Evolutionary conservation across 768 basidiomycete genomes (phyloP).

Genomic region (Dacryopinax spathularia): DNA sequence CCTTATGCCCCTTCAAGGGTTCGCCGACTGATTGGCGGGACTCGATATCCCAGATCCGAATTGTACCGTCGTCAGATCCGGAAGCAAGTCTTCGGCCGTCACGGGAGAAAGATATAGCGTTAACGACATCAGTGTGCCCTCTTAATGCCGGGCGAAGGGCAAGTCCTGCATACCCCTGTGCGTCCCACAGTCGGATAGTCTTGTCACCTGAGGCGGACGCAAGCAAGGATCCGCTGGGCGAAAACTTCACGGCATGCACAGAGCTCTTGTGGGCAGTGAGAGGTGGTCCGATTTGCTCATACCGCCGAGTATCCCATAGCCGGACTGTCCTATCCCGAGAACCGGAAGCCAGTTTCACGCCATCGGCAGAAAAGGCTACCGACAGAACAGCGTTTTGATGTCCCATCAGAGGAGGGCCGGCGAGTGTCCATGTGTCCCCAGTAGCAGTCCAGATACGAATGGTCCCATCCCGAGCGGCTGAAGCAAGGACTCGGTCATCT

Average conservation of each 20-base stretch:
- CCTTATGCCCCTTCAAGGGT: neutral
- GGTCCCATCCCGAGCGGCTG: slow-evolving; percentile 32
- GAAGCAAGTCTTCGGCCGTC: slow-evolving; percentile 11
- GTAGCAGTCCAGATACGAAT: slow-evolving; percentile 1
- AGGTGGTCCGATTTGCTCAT: neutral
- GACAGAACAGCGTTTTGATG: neutral
- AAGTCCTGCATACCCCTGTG: too few species aligned
- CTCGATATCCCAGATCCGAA: slow-evolving; percentile 6
- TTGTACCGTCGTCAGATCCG: slow-evolving; percentile 5
- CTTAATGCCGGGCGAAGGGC: too few species aligned
- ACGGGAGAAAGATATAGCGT: slow-evolving; percentile 11
- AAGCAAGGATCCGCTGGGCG: slow-evolving; percentile 6
- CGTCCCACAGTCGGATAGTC: slow-evolving; percentile 5
- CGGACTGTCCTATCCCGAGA: slow-evolving; percentile 5
- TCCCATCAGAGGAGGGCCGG: neutral
- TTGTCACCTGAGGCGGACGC: slow-evolving; percentile 7
- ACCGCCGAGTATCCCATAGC: slow-evolving; percentile 1
- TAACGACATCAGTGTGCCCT: slow-evolving; percentile 4
- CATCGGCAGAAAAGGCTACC: neutral
- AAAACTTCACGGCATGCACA: slow-evolving; percentile 1
- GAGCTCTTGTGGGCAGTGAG: neutral
- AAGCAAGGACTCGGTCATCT: slow-evolving; percentile 31
- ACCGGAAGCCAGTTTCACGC: neutral
- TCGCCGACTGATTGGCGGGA: neutral
- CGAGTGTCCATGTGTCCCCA: neutral